Base-by-base conservation (phyloP, 164 flowering plant species). In the Liquidambar formosana region DNA sequence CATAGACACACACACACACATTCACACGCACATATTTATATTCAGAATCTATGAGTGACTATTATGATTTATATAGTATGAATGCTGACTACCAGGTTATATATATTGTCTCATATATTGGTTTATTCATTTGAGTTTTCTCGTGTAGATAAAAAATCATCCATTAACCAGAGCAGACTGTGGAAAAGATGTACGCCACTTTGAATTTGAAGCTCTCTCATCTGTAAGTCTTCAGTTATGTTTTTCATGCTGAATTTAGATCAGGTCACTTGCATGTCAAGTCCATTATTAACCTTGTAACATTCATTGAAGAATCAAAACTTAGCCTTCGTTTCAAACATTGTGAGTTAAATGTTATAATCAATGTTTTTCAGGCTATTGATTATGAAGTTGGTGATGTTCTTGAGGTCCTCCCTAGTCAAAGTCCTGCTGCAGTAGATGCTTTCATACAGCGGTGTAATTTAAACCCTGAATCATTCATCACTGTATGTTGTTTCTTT, bases 331-430 rank as follows among this genome's bases (percentile, higher is more conserved):
- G n/a, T 61, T 60, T 21, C 21, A 26, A 59, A 21, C 45, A 52
- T 23, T 41, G 10, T 23, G 10, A 27, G n/a, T 65, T 58, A 49
- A 38, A 54, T 10, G 48, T 22, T 54, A 47, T 0, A 43, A 46
- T 62, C 28, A 18, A 1, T 38, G 25, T 54, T 71, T 78, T 73
- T 69, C 81, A 95, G 99, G 79, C 48, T 59, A 73, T 85, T 65
- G 69, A 79, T 64, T 93, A 93, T 81, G 90, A 84, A 70, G 91
- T 88, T 62, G 99, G 99, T 74, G 98, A 93, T 72, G 83, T 83
- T 74, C 79, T 96, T 75, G 97, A 93, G 80, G 66, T 96, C 73
- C 94, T 93, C 61, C 99, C 99, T 19, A 47, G 78, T 75, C 97
- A 95, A 77, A 71, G 74, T 82, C 81, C 93, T 74, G 81, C 67